These are phyloP conservation scores for Chlamydomonas sp. DNA, from an alignment of 139 green algal genomes.

Conservation along the genomic window DNA sequence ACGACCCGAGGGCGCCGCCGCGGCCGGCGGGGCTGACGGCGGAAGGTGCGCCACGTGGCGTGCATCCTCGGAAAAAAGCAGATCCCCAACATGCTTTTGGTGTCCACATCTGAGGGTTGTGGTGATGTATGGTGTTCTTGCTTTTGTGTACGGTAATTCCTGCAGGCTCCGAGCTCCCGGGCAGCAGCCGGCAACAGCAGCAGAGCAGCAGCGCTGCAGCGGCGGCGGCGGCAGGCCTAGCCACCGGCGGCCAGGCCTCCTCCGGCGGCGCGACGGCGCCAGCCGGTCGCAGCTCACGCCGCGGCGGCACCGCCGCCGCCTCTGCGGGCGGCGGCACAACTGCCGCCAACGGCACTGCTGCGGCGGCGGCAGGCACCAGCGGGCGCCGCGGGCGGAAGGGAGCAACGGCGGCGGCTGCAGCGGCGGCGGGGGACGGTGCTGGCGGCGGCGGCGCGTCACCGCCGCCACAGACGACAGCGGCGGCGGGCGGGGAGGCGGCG, in stretches of 20 bases:
- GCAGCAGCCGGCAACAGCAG: background rate
- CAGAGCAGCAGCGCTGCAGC: background rate
- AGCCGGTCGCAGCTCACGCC: background rate
- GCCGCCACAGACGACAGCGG: background rate
- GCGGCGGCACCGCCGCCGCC: background rate
- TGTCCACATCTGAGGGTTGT: too few relatives aligned
- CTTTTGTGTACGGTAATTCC: background rate
- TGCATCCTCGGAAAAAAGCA: too few relatives aligned
- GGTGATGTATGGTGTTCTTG: background rate
- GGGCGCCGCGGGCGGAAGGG: background rate
- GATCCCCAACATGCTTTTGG: too few relatives aligned
- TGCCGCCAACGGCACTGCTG: background rate
- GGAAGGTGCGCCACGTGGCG: background rate
- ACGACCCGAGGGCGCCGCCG: constrained; percentile 20
- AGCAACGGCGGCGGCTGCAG: background rate
- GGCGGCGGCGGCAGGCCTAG: background rate
- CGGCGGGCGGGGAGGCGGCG: background rate
- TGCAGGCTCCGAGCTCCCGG: constrained; percentile 11
- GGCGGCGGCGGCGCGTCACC: background rate
- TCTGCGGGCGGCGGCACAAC: background rate
- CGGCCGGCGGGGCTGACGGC: constrained; percentile 11
- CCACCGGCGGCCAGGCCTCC: background rate
- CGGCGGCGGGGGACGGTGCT: background rate
- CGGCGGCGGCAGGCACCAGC: background rate
- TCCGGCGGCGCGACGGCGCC: background rate